These are phyloP conservation scores for Eutrema yunnanense DNA, from an alignment of 345 rosid genomes.

Conservation along the genomic window DNA sequence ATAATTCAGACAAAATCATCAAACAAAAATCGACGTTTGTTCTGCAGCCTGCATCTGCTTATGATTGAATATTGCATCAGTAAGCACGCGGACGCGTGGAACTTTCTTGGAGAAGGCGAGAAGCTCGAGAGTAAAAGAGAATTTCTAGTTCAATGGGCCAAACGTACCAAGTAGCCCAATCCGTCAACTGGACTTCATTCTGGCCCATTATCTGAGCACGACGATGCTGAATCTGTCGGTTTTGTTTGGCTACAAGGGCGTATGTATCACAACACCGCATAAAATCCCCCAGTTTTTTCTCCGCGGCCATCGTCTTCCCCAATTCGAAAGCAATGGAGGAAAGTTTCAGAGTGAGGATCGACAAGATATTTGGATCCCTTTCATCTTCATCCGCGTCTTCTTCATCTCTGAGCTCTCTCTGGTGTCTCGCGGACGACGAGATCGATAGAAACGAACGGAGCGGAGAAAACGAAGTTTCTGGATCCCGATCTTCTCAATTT, in stretches of 20 bases:
- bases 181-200: neutral
- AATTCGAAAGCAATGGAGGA: slow-evolving; percentile 45
- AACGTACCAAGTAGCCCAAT: neutral
- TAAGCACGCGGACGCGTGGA: slow-evolving; percentile 25
- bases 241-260: slow-evolving; percentile 27
- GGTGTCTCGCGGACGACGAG: slow-evolving; percentile 72
- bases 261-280: neutral
- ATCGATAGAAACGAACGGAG: slow-evolving; percentile 48
- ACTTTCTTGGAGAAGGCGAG: neutral
- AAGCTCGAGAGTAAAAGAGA: neutral
- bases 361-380: slow-evolving; percentile 66
- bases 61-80: neutral
- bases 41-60: slow-evolving; percentile 8
- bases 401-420: slow-evolving; percentile 31
- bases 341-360: slow-evolving; percentile 64
- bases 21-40: neutral
- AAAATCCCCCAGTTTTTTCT: neutral
- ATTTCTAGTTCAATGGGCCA: neutral
- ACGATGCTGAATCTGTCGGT: slow-evolving; percentile 1
- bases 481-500: neutral
- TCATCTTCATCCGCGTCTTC: slow-evolving; percentile 31
- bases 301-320: neutral
- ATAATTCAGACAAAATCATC: slow-evolving; percentile 7
- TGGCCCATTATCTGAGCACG: neutral
- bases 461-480: slow-evolving; percentile 27